Conservation (phyloP, 352 stramenopile genomes). For the Phytophthora fragariae region DNA sequence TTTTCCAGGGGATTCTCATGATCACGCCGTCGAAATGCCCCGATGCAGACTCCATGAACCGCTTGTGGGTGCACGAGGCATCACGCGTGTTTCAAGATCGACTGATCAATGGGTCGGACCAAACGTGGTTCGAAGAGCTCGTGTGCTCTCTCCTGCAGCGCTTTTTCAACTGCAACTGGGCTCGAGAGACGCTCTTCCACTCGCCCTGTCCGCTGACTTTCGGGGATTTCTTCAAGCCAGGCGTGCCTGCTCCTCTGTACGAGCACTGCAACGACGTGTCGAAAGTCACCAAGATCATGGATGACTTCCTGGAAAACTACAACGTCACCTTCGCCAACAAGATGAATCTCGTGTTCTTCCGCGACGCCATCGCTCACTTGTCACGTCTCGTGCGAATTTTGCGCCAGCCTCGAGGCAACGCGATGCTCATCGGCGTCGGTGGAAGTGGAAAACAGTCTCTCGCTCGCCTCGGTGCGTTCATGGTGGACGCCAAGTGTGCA, state of each 20-base stretch:
- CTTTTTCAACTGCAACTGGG: conserved; percentile 84
- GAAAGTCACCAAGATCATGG: conserved; percentile 89
- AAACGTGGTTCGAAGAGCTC: conserved; percentile 92
- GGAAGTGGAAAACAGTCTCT: conserved; percentile 95
- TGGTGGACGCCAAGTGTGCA: conserved; percentile 92
- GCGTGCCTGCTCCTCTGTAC: conserved; percentile 78
- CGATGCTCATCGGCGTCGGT: conserved; percentile 96
- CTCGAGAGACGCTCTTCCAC: conserved; percentile 89
- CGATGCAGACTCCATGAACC: conserved; percentile 85
- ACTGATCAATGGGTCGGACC: conserved; percentile 88
- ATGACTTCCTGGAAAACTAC: conserved; percentile 95
- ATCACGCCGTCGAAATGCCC: conserved; percentile 85
- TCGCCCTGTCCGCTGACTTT: conserved; percentile 90
- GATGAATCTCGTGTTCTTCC: conserved; percentile 98
- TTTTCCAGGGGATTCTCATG: conserved; percentile 97
- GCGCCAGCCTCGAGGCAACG: conserved; percentile 93
- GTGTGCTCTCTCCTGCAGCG: conserved; percentile 81
- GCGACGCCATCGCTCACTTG: conserved; percentile 93
- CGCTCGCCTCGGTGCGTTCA: conserved; percentile 90
- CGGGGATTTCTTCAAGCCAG: conserved; percentile 92
- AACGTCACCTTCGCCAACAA: conserved; percentile 94
- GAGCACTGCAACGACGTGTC: conserved; percentile 84
- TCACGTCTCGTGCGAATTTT: conserved; percentile 91
- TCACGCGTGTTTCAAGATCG: conserved; percentile 95
- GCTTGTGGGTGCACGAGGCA: conserved; percentile 94